Conservation (phyloP, 257 asterid genomes). For the Nicotiana otophora region DNA sequence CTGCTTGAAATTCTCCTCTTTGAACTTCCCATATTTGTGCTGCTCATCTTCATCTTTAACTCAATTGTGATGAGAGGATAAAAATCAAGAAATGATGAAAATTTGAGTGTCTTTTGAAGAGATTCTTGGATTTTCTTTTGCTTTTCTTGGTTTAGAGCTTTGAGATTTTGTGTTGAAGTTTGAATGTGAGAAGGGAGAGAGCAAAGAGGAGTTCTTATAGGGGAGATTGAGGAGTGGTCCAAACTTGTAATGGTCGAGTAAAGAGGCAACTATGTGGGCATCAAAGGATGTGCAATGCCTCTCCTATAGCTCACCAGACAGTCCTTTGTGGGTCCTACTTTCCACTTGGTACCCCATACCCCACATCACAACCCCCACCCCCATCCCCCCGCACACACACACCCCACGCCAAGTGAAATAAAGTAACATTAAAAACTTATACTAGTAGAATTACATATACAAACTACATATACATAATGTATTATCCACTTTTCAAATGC, state of each 20-base stretch:
- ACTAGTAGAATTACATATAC: not conserved
- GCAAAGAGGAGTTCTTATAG: constrained; percentile 33
- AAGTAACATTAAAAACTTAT: not conserved
- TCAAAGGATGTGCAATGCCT: constrained; percentile 58
- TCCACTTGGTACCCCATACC: constrained; percentile 37
- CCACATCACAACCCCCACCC: not conserved
- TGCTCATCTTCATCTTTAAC: constrained; percentile 46
- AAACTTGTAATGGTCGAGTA: constrained; percentile 42
- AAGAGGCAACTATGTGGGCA: constrained; percentile 60
- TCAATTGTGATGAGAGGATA: not conserved
- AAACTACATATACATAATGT: not conserved
- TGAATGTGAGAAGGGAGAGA: not conserved
- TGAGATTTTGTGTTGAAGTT: not conserved
- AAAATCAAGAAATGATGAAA: not conserved
- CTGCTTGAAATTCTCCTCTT: constrained; percentile 66
- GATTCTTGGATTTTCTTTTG: not conserved
- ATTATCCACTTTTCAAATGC: not conserved
- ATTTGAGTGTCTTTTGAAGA: not conserved
- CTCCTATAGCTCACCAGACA: constrained; percentile 47
- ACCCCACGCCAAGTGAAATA: not conserved
- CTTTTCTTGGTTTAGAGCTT: not conserved
- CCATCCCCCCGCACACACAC: not conserved
- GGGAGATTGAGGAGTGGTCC: constrained; percentile 33
- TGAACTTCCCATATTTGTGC: constrained; percentile 28
- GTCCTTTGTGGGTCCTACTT: constrained; percentile 31